Evolutionary conservation across 2,329 filamentous ascomycete genomes (phyloP), one percentile per base, ranked within the genome.

Genomic region (Ophioceras dolichostomum): DNA sequence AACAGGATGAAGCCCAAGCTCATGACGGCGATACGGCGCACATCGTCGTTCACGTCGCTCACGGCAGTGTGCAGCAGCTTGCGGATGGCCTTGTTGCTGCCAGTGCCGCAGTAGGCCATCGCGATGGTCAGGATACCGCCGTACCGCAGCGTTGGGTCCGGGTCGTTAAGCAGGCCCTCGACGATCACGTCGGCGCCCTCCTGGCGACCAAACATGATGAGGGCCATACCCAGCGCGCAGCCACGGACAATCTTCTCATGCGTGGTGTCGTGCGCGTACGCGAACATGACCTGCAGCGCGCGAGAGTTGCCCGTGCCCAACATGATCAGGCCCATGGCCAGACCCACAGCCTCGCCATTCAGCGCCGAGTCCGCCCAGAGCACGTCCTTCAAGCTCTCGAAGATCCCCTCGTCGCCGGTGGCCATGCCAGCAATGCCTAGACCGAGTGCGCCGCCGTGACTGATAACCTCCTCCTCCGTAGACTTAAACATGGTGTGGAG

Each of bases 121-220:
- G 91, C 91, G 40, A 98, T 85, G n/a, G 91, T 94, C 77, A 98
- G 86, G 58, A 98, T 94, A 66, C 91, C 91, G 56, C 91, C 91
- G 49, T 98, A 98, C 47, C 91, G 79, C 43, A 98, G 70, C 7
- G 86, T 89, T 47, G 91, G 86, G 55, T 98, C 89, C 1, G 91
- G 84, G 49, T 98, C 91, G 45, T 86, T 87, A 26, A 98, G 72
- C 2, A 98, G 77, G 34, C 85, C 87, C 53, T 94, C 89, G 47
- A 98, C 93, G 49, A 96, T 74, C 52, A 91, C 83, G 59, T 98
- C 91, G 10, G 91, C 91, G 45, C 82, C 82, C 60, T 98, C 91
- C 61, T 96, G 88, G 42, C 87, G 83, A 34, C 83, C 87, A 50
- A 91, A 98, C 89, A 96, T 96, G 65, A 98, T 94, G 41, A 98